Evolutionary conservation across 208 protist species (phyloP).

Genomic region (Hexamita inflata): DNA sequence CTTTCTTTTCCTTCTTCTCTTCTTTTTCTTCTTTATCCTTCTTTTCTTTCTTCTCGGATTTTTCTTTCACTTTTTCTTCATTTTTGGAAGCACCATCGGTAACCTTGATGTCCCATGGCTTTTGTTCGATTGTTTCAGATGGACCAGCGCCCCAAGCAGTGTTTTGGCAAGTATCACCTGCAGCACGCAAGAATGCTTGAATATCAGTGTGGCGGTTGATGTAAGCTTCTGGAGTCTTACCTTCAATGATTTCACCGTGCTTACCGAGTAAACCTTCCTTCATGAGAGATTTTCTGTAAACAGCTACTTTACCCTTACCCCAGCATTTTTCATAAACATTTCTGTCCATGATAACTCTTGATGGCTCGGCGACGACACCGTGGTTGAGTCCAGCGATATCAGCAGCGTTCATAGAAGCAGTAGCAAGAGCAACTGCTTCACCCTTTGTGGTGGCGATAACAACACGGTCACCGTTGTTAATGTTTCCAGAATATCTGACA

Average conservation of each 20-base stretch:
- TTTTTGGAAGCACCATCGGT: too few relatives aligned
- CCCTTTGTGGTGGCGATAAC: slow-evolving; percentile 98
- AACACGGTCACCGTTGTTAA: slow-evolving; percentile 82
- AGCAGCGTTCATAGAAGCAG: slow-evolving; percentile 89
- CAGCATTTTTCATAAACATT: slow-evolving; percentile 88
- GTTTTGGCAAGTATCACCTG: neutral
- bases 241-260: slow-evolving; percentile 30
- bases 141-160: neutral
- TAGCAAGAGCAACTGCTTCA: slow-evolving; percentile 90
- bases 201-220: neutral
- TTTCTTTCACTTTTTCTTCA: too few relatives aligned
- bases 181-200: neutral
- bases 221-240: slow-evolving; percentile 32
- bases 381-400: slow-evolving; percentile 85
- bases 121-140: too few relatives aligned
- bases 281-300: slow-evolving; percentile 25
- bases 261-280: slow-evolving; percentile 35
- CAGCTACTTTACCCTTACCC: slow-evolving; percentile 72
- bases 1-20: too few relatives aligned
- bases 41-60: too few relatives aligned
- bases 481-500: slow-evolving; percentile 78
- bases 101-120: too few relatives aligned
- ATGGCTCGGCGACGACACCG: slow-evolving; percentile 85
- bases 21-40: too few relatives aligned
- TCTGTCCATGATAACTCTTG: slow-evolving; percentile 98